These are phyloP conservation scores for Bremia lactucae DNA, from an alignment of 352 stramenopile genomes.

Conservation along the genomic window DNA sequence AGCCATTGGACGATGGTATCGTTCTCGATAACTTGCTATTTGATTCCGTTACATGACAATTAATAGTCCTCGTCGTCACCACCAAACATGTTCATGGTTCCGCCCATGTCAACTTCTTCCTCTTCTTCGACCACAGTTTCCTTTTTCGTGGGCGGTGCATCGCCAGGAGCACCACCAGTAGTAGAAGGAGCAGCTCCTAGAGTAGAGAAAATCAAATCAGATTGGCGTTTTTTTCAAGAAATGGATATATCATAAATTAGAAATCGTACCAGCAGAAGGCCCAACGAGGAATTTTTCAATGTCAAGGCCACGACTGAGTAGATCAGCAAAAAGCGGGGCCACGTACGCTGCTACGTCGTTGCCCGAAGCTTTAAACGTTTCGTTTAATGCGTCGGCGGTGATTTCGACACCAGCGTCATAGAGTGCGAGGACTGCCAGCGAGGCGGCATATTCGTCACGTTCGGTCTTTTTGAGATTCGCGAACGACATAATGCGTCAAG, in stretches of 20 bases:
- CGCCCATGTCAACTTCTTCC: constrained; percentile 78
- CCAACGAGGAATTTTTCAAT: constrained; percentile 84
- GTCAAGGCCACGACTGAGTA: constrained; percentile 70
- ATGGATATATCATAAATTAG: not conserved
- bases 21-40: constrained; percentile 10
- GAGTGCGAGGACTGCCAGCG: constrained; percentile 73
- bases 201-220: not conserved
- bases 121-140: constrained; percentile 70
- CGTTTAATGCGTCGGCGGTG: constrained; percentile 68
- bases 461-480: constrained; percentile 70
- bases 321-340: constrained; percentile 73
- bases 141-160: constrained; percentile 37
- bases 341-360: constrained; percentile 74
- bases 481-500: constrained; percentile 70
- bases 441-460: constrained; percentile 81
- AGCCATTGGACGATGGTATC: too few species aligned
- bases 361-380: constrained; percentile 63
- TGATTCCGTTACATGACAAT: constrained; percentile 12
- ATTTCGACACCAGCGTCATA: constrained; percentile 65
- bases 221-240: too few species aligned
- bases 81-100: constrained; percentile 83
- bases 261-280: constrained; percentile 65
- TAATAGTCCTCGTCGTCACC: constrained; percentile 82
- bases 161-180: constrained; percentile 35
- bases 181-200: constrained; percentile 47